Evolutionary conservation across 306 rosid species (phyloP), one percentile per base, ranked within the genome.

Genomic region (Acacia confusa): DNA sequence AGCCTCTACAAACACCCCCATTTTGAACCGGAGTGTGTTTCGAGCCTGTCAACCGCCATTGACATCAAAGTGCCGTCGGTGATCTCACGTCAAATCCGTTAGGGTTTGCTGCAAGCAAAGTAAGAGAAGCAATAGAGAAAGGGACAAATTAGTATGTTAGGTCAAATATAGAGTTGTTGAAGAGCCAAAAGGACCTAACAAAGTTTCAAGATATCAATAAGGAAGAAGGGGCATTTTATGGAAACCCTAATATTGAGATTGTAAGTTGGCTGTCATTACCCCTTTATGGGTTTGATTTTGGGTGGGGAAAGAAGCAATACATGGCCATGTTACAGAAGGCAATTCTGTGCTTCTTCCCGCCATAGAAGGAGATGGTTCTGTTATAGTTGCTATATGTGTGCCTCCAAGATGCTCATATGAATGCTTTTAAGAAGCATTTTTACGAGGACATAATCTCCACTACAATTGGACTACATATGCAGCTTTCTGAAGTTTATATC

Each of bases 261-360:
- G 90, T 84, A 36, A 86, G 90, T 66, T 92, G 92, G 97, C 70
- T 92, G 70, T 83, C 90, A 0, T 40, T 92, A 47, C 92, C 94
- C 0, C 24, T 90, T 0, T 78, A 89, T 67, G 93, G 86, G 9
- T 75, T 84, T 38, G 93, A 92, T 69, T 92, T 92, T 79, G 97
- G 97, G 6, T 89, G 92, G 94, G 92, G 93, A 2, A 89, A 86
- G 41, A 90, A 88, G 32, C 41, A 80, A 34, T 84, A 82, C 50
- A 87, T 88, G 85, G 92, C 0, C 84, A 86, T 71, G 85, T 66
- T 4, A 40, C 24, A 7, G 97, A 92, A 75, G 97, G 93, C 9
- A 83, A 84, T 58, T 58, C 82, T n/a, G 48, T 81, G 78, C 41
- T 89, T 50, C 85, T 86, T 74, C 85, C 86, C 1, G 71, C 88